Conservation (phyloP, 176 grass and related monocot genomes). For the Juncus effusus region DNA sequence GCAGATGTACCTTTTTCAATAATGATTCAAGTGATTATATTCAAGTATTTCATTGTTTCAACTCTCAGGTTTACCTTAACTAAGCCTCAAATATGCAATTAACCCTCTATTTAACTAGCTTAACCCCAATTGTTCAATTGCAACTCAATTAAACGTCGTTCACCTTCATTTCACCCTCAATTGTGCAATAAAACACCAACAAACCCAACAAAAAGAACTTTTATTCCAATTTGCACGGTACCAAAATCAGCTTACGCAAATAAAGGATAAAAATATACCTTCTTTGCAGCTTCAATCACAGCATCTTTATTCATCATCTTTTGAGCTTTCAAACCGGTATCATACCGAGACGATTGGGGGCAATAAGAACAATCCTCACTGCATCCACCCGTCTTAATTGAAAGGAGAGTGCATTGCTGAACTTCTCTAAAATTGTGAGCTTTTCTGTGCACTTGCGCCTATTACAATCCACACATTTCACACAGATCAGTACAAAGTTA, state of each 20-base stretch:
- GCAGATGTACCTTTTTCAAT: too few species aligned
- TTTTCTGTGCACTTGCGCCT: conserved; percentile 90
- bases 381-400: conserved; percentile 98
- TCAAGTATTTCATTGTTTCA: too few species aligned
- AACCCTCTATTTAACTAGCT: too few species aligned
- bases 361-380: conserved; percentile 99
- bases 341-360: conserved; percentile 85
- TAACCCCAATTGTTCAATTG: too few species aligned
- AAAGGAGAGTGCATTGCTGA: conserved; percentile 95
- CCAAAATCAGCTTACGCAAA: neutral
- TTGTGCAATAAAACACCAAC: too few species aligned
- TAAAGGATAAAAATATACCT: conserved; percentile 38
- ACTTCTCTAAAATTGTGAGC: conserved; percentile 94
- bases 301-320: conserved; percentile 91
- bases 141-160: too few species aligned
- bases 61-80: too few species aligned
- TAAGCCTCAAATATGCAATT: too few species aligned
- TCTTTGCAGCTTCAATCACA: conserved; percentile 79
- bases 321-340: conserved; percentile 87
- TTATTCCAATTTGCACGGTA: conserved; percentile 1
- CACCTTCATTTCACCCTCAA: too few species aligned
- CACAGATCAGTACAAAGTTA: neutral
- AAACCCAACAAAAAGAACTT: neutral
- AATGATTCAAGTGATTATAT: too few species aligned
- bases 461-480: neutral